Percentiles rank a stretch among this genome's conserved stretches.
Conservation (phyloP, 163 green algal species). For the Scenedesmus sp. region DNA sequence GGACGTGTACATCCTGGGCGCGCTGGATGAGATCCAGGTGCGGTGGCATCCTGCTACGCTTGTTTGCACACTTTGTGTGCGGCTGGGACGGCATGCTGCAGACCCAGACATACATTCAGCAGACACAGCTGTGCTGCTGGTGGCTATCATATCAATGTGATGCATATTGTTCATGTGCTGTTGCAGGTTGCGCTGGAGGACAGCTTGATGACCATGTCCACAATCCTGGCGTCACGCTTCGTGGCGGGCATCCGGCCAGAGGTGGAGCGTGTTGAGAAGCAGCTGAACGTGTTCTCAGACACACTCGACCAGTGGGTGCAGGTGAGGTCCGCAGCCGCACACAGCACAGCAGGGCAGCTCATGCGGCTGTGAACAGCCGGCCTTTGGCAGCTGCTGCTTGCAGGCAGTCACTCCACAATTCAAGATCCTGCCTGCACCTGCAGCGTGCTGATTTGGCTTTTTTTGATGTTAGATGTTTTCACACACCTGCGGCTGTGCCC, state of each 20-base stretch:
- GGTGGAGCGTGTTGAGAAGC: conserved; percentile 86
- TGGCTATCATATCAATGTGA: neutral
- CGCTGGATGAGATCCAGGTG: conserved; percentile 84
- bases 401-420: too few relatives aligned
- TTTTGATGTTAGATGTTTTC: neutral
- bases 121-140: neutral
- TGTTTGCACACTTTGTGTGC: neutral
- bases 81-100: neutral
- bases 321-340: conserved; percentile 10
- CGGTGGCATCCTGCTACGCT: neutral
- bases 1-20: conserved; percentile 87
- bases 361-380: neutral
- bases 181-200: conserved; percentile 83
- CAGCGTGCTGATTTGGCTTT: conserved; percentile 6
- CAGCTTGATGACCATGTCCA: conserved; percentile 89
- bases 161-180: neutral
- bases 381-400: too few relatives aligned
- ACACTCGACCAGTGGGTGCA: conserved; percentile 87
- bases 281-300: conserved; percentile 84
- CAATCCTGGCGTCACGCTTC: conserved; percentile 82
- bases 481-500: neutral
- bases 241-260: conserved; percentile 82
- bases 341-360: neutral
- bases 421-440: neutral
- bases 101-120: neutral